phyloP scores from a whole-genome alignment of 805 yeast species.

The Candida maltosa region DNA sequence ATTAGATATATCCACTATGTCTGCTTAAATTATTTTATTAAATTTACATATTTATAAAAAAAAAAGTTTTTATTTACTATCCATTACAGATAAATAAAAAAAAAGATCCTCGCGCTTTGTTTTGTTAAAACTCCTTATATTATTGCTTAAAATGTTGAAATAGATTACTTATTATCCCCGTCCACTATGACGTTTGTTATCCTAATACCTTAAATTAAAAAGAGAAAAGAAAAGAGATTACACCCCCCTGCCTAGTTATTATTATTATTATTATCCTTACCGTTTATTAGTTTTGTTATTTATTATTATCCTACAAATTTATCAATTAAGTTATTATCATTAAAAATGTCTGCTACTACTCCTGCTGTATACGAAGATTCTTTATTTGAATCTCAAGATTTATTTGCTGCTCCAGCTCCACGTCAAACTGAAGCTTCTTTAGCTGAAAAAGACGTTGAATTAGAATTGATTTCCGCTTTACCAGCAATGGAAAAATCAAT shows the following conservation, averaged over 20 bases:
- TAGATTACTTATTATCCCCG: constrained; percentile 20
- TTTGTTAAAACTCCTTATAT: constrained; percentile 14
- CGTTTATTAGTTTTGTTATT: not conserved
- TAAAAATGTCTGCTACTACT: constrained; percentile 22
- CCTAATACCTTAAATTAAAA: constrained; percentile 10
- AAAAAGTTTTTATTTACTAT: constrained; percentile 2
- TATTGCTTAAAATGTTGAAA: constrained; percentile 34
- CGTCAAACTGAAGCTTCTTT: not conserved
- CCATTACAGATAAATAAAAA: constrained; percentile 13
- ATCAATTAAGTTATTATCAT: not conserved
- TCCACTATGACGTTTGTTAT: constrained; percentile 32
- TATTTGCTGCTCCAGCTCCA: constrained; percentile 11
- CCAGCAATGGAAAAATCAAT: not conserved
- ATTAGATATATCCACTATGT: constrained; percentile 23
- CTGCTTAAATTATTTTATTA: constrained; percentile 30
- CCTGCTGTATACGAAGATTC: constrained; percentile 19
- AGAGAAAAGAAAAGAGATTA: too few species aligned
- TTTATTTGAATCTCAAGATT: constrained; percentile 21
- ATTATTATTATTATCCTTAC: constrained; percentile 9
- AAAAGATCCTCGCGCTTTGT: constrained; percentile 17
- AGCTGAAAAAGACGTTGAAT: not conserved
- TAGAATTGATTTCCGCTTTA: constrained; percentile 4
- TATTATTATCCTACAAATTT: not conserved
- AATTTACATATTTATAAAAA: constrained; percentile 6
- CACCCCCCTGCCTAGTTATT: too few species aligned